Base-by-base conservation (phyloP, 208 protist species). In the Lotmaria passim region DNA sequence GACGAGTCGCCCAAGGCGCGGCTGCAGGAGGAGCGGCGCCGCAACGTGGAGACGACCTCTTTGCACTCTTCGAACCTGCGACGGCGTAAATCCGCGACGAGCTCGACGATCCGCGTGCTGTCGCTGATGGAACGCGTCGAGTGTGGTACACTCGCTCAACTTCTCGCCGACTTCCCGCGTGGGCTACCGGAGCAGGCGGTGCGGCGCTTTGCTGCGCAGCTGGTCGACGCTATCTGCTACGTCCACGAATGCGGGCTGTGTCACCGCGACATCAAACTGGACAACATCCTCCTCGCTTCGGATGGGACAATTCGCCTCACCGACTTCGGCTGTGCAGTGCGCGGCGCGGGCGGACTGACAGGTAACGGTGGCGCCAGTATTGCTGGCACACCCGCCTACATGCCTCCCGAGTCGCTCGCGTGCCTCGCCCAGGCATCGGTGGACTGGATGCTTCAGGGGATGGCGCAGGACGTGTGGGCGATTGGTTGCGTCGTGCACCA, bases 401-500 rank as follows among this genome's bases (percentile, higher is more conserved):
- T 82, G 71, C 72, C 78, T 2, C 78, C 78, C 11, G 78, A 82
- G 51, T 66, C 78, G 12, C 43, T 78, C 26, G 34, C 31, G 12
- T 52, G 61, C 44, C 26, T 65, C n/a, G 31, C 12, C 0, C 26
- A 63, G 44, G 5, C 30, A 6, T 15, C 31, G 24, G 41, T 31
- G 1, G 59, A 69, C 51, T 62, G 28, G 57, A 46, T 33, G 23
- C 26, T 53, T 11, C 58, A 67, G 15, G 65, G 65, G 10, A 64
- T 57, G 33, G 78, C 78, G 39, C 72, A 78, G 67, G 98, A 99
- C 65, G 97, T 99, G 68, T 99, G 98, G 98, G 93, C 89, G 0
- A 65, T 99, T 17, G 98, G 98, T 1, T 99, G 98, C 76, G 98
- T 98, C 50, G 60, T 98, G n/a, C 95, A 80, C 8, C 97, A 99